Conservation (phyloP, 1,139 yeast genomes). For the Ogataea hybrid region DNA sequence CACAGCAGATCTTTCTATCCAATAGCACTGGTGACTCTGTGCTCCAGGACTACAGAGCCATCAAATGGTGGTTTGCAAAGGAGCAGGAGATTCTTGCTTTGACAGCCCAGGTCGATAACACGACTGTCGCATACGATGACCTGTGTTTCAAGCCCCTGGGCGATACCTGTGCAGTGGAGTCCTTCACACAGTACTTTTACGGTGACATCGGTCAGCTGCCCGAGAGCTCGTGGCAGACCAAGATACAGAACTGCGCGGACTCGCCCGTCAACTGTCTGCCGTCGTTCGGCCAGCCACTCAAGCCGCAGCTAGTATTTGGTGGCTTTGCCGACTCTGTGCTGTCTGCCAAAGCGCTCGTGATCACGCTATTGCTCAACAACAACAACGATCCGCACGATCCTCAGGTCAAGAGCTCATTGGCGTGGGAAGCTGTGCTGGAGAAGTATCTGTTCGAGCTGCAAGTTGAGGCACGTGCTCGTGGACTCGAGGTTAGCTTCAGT, state of each 20-base stretch:
- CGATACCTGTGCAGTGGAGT: constrained; percentile 83
- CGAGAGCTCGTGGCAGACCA: constrained; percentile 50
- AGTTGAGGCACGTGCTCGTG: constrained; percentile 39
- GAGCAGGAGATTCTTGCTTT: constrained; percentile 53
- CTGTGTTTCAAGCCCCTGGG: constrained; percentile 82
- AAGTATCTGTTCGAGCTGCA: constrained; percentile 47
- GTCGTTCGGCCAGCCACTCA: constrained; percentile 84
- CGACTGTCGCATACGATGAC: constrained; percentile 44
- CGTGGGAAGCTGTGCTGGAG: constrained; percentile 69
- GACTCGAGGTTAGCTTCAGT: constrained; percentile 66
- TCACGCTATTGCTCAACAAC: constrained; percentile 66
- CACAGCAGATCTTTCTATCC: constrained; percentile 79
- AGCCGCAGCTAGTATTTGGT: constrained; percentile 68
- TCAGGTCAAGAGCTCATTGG: constrained; percentile 43
- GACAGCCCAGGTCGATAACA: constrained; percentile 9
- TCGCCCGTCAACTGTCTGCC: constrained; percentile 93
- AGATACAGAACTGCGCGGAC: constrained; percentile 58
- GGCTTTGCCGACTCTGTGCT: constrained; percentile 46
- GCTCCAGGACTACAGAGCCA: constrained; percentile 55
- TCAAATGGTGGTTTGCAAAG: constrained; percentile 85
- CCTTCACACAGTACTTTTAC: constrained; percentile 83
- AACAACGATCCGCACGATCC: constrained; percentile 38
- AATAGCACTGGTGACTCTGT: constrained; percentile 60
- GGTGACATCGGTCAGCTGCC: constrained; percentile 58
- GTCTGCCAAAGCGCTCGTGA: constrained; percentile 66